Evolutionary conservation across 805 yeast species (phyloP), one percentile per base, ranked within the genome.

Genomic region (Vanderwaltozyma verrucispora): DNA sequence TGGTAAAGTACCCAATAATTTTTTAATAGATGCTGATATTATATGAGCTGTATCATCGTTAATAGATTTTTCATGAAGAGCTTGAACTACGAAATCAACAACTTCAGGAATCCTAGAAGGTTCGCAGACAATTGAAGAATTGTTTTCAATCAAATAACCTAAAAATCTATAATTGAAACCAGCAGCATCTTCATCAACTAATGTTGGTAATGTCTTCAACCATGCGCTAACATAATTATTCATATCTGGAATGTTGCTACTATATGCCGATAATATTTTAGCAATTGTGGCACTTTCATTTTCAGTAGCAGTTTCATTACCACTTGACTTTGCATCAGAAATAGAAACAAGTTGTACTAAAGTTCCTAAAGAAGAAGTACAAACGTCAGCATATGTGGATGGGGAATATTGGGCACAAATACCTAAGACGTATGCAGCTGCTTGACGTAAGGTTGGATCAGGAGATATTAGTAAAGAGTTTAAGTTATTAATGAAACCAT

Each of bases 121-220:
- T n/a, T 56, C 56, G 15, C 62, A 54, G 26, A 84, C 72, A 4
- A 72, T 64, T 8, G 80, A 72, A 44, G 85, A 87, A 36, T 74
- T 71, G 37, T 69, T 70, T 35, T 78, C 79, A 30, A 87, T 79
- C 51, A 88, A 65, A 43, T 80, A 81, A 8, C 77, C 64, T 46
- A 88, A 65, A 55, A 85, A 88, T 48, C 71, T 68, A 63, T 86
- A 92, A 15, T 85, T 77, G 58, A 71, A 85, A 13, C 86, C 77
- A 4, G 96, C 96, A 4, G 94, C 94, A 47, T 83, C 92, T 30
- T 77, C 81, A 57, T 92, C 96, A 48, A 76, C 81, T 17, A 77
- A 61, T 30, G 89, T 72, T 17, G 97, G 98, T 47, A 92, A 72
- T 10, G 85, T 71, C 43, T 71, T 70, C 37, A 92, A 65, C 97